Base-by-base conservation (phyloP, 306 rosid species). In the Medicago ruthenica region DNA sequence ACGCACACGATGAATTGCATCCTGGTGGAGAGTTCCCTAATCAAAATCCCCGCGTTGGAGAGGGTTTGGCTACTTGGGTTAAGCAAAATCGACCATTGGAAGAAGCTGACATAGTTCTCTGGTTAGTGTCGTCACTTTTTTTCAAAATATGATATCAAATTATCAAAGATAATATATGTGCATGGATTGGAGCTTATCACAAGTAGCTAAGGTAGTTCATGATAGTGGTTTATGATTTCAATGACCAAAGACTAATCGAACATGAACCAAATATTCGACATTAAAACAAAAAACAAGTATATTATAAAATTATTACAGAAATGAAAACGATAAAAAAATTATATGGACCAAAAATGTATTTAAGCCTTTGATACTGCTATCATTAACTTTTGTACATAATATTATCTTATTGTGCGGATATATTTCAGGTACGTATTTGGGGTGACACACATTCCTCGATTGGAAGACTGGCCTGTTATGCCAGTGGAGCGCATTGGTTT, bases 1-100 rank as follows among this genome's bases (percentile, higher is more conserved):
- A 81, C 65, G 88, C 91, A 64, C 76, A 70, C 0, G 86, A 70
- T 40, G 97, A 91, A 77, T 70, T 87, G 87, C 63, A 89, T 68
- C 97, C 97, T 8, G 92, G 97, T n/a, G 97, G 93, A 72, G 93
- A 91, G 84, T 91, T 91, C 72, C 97, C 93, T 24, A 91, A 91
- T 79, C 97, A 91, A 80, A 91, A 91, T 66, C 93, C 93, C 1
- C 92, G 97, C 24, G 86, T 59, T 42, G 97, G 89, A 71, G 93
- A 91, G 87, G 97, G 97, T 71, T 80, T 91, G 87, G 87, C 87
- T 36, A 89, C 97, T 24, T 91, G 97, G 93, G 97, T 91, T 53
- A 76, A 84, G 78, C 86, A 91, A 78, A 83, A 88, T 79, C 85
- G 96, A 67, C 65, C 90, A 15, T 73, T 91, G 54, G 96, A 91